phyloP scores from a whole-genome alignment of 257 asterid species.

The Marsdenia floribunda region DNA sequence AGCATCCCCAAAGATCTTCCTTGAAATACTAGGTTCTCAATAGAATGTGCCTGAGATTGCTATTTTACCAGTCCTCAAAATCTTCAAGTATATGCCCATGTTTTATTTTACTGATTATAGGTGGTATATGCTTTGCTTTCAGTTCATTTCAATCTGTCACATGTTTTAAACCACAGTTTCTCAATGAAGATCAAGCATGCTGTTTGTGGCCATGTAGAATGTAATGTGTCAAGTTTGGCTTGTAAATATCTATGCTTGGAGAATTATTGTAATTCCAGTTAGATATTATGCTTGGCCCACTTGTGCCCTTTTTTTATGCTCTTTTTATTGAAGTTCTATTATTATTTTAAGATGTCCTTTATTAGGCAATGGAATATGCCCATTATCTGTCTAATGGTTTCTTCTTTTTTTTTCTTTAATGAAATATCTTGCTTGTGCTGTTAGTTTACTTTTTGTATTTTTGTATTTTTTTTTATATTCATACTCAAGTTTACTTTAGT shows the following conservation, averaged over 20 bases:
- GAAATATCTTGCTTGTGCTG: background rate
- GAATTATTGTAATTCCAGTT: conserved; percentile 12
- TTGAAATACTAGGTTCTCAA: conserved; percentile 17
- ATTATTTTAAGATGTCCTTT: background rate
- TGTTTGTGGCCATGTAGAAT: conserved; percentile 23
- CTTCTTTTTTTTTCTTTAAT: background rate
- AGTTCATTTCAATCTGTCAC: background rate
- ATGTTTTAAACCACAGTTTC: background rate
- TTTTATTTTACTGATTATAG: conserved; percentile 15
- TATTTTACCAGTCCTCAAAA: conserved; percentile 27
- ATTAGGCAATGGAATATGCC: background rate
- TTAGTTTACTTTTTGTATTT: background rate
- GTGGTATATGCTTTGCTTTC: conserved; percentile 10
- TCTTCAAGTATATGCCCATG: conserved; percentile 26
- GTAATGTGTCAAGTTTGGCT: conserved; percentile 31
- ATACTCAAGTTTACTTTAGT: background rate
- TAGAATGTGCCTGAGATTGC: conserved; percentile 37
- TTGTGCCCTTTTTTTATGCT: background rate
- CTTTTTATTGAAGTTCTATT: conserved; percentile 1
- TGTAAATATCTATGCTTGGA: conserved; percentile 47
- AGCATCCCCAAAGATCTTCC: conserved; percentile 20
- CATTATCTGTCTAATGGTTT: background rate
- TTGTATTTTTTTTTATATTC: background rate
- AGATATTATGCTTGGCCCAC: conserved; percentile 4
- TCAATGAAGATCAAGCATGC: conserved; percentile 14